Evolutionary conservation across 208 protist genomes (phyloP), one percentile per base, ranked within the genome.

Genomic region (Balamuthia mandrillaris): DNA sequence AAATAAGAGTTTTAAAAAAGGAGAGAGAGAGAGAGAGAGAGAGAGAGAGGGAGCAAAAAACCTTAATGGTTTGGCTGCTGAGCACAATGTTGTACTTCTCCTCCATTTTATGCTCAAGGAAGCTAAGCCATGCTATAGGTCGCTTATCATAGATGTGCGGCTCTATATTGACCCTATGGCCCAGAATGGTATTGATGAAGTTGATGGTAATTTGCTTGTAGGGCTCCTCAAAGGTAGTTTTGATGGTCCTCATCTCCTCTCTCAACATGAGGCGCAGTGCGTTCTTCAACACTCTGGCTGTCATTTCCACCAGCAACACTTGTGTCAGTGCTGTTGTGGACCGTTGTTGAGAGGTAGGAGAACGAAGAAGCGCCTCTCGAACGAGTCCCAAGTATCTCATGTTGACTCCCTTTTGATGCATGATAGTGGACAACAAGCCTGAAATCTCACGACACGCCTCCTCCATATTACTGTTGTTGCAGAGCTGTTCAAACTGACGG

Each of bases 261-360:
- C 75, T 12, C 75, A 82, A 47, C 21, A 82, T n/a, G 39, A 66
- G 47, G 51, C 75, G 12, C 52, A 82, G 54, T 42, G 41, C 51
- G 39, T 82, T 82, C 52, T 82, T 82, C 39, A 33, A 82, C 54
- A 82, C 75, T n/a, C 75, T 82, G 70, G 75, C 75, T 12, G 54
- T 49, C 75, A 82, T 82, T 21, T 82, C 75, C 0, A n/a, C 37
- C 21, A 82, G 39, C 0, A 82, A n/a, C n/a, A n/a, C n/a, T n/a
- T n/a, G n/a, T n/a, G n/a, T n/a, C n/a, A n/a, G n/a, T n/a, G n/a
- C n/a, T n/a, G n/a, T n/a, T n/a, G n/a, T n/a, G n/a, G n/a, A n/a
- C n/a, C n/a, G n/a, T n/a, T n/a, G n/a, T n/a, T n/a, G n/a, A n/a
- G n/a, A n/a, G n/a, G n/a, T n/a, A n/a, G n/a, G n/a, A n/a, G n/a